A percentile compares a stretch with the other conserved stretches of the same genome.
phyloP scores from a whole-genome alignment of 1,284 basidiomycete species.

The Erythrobasidium hasegawianum region DNA sequence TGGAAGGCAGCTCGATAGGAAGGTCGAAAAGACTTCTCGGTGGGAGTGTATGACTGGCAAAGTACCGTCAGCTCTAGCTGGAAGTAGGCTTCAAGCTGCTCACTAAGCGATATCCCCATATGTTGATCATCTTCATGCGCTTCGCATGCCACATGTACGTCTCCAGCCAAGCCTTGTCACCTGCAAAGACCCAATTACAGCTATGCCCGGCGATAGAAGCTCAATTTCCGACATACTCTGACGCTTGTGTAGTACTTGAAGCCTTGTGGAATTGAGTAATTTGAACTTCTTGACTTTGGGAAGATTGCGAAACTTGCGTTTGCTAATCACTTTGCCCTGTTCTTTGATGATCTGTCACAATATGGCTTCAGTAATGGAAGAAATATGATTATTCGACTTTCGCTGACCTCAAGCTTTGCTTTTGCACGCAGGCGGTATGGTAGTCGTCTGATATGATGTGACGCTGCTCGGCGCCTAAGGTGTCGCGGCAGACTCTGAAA shows the following conservation, averaged over 20 bases:
- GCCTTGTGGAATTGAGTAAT: slow-evolving; percentile 22
- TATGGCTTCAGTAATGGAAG: no score
- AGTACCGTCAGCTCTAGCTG: slow-evolving; percentile 3
- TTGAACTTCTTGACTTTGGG: slow-evolving; percentile 51
- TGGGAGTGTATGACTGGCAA: slow-evolving; percentile 67
- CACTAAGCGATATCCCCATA: slow-evolving; percentile 84
- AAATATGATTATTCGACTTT: background rate
- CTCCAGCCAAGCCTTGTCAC: slow-evolving; percentile 78
- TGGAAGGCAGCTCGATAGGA: slow-evolving; percentile 80
- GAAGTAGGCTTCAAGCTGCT: slow-evolving; percentile 38
- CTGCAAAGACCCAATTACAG: slow-evolving; percentile 20
- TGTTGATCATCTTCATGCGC: slow-evolving; percentile 81
- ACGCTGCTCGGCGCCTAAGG: slow-evolving; percentile 80
- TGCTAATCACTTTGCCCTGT: slow-evolving; percentile 54
- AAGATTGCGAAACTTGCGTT: slow-evolving; percentile 51
- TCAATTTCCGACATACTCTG: slow-evolving; percentile 34
- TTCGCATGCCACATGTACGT: slow-evolving; percentile 94
- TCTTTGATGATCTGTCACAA: slow-evolving; percentile 80
- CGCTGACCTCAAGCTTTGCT: slow-evolving; percentile 69
- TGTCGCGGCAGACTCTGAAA: slow-evolving; percentile 89
- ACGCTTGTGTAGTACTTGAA: slow-evolving; percentile 37
- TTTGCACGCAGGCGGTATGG: slow-evolving; percentile 71
- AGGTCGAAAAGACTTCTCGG: slow-evolving; percentile 81
- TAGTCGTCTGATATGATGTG: slow-evolving; percentile 85
- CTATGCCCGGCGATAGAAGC: background rate